These are phyloP conservation scores for Berberis vulgaris DNA, from an alignment of 164 flowering plant species.

Conservation along the genomic window DNA sequence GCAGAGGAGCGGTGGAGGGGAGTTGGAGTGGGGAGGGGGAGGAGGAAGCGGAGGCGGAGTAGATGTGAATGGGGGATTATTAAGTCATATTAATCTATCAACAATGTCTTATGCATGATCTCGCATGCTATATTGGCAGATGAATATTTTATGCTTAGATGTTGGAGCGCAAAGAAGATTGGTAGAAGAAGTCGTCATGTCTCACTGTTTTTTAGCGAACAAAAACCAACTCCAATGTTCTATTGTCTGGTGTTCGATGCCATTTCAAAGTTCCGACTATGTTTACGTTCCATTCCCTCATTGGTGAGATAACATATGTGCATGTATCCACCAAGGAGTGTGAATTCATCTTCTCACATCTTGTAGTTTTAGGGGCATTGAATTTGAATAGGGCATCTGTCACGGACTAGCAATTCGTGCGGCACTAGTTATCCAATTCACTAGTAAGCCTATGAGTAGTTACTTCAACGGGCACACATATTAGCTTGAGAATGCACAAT, in stretches of 20 bases:
- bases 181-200: background rate
- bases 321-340: background rate
- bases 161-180: background rate
- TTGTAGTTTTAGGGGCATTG: background rate
- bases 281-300: background rate
- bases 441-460: too few relatives aligned
- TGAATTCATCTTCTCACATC: background rate
- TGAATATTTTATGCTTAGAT: background rate
- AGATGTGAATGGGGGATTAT: too few relatives aligned
- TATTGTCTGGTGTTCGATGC: background rate
- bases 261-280: background rate
- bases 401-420: too few relatives aligned
- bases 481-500: too few relatives aligned
- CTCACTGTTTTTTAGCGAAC: background rate
- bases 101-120: too few relatives aligned
- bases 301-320: background rate
- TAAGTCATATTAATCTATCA: too few relatives aligned
- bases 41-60: too few relatives aligned
- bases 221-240: background rate
- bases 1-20: too few relatives aligned
- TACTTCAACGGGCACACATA: too few relatives aligned
- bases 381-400: background rate
- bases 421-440: too few relatives aligned
- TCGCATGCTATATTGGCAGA: too few relatives aligned
- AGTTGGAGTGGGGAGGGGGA: too few relatives aligned